Evolutionary conservation across 441 rosid genomes (phyloP), one percentile per base, ranked within the genome.

Genomic region (Daphne laureola): DNA sequence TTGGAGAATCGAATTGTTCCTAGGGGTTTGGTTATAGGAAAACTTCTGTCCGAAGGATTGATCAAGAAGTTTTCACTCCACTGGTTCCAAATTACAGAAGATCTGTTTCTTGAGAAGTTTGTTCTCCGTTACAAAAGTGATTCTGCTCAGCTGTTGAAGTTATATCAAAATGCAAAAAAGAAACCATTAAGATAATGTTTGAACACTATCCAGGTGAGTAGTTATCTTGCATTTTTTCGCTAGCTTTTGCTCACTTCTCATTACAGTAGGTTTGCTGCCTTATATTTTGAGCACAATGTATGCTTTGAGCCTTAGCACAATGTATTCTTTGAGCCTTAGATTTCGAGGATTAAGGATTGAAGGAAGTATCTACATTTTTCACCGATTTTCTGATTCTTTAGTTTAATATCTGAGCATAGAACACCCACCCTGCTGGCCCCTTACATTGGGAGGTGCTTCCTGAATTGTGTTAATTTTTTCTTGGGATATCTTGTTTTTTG

Each of bases 1-100:
- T 38, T 59, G 17, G 46, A 54, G 49, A 63, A 59, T 54, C 63
- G 59, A 44, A 23, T 63, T 26, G 40, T 63, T 46, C 73, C 73
- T 0, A 63, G 68, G 62, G 58, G 5, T 27, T 17, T 62, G 18
- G 51, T 68, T 6, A 16, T 44, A 54, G 58, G 26, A 31, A 46
- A 63, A 25, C 41, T 68, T 54, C 23, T 49, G 44, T 63, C 61
- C 0, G 58, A 58, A 44, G 67, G 61, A 43, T 36, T 54, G 47
- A 14, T 58, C 7, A 26, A 49, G 36, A 49, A 31, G 9, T 13
- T 3, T 8, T 0, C 43, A 4, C 15, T 50, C 6, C 11, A 31
- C 7, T 15, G 23, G 42, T 54, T 49, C 4, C 14, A 1, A 5
- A 21, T 14, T 41, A 25, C 43, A 46, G 62, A 43, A 25, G 46